These are phyloP conservation scores for Bromus sterilis DNA, from an alignment of 176 grass and related monocot genomes.

Conservation along the genomic window DNA sequence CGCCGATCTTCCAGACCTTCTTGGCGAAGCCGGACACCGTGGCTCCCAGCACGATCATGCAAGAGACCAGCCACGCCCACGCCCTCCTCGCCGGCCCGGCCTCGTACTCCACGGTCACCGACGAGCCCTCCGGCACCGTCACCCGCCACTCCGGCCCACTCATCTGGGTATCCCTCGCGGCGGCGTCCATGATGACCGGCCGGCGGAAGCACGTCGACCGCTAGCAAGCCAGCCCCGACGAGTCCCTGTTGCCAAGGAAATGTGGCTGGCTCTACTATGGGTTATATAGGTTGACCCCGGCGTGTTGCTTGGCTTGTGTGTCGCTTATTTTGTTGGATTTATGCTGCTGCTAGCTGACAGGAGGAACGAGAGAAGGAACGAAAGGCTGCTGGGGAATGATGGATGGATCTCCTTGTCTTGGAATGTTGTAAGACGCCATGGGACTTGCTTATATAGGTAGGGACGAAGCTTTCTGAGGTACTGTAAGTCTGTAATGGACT, in stretches of 20 bases:
- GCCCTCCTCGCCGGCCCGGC: neutral
- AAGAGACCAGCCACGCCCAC: constrained; percentile 16
- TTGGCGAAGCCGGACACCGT: neutral
- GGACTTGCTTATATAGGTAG: constrained; percentile 33
- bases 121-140: constrained; percentile 39
- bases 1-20: constrained; percentile 46
- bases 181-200: constrained; percentile 24
- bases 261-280: neutral
- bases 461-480: neutral
- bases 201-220: neutral
- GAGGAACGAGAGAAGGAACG: neutral
- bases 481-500: neutral
- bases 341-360: neutral
- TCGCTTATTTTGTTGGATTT: neutral
- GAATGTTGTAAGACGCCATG: constrained; percentile 10
- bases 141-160: constrained; percentile 46
- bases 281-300: constrained; percentile 26
- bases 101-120: constrained; percentile 26
- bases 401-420: constrained; percentile 15
- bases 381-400: constrained; percentile 6
- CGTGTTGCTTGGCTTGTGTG: neutral
- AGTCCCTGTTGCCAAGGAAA: neutral
- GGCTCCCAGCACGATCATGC: neutral
- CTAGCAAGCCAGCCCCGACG: neutral
- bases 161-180: constrained; percentile 18